Conservation (phyloP, 176 grass and related monocot genomes). For the Thalia dealbata region DNA sequence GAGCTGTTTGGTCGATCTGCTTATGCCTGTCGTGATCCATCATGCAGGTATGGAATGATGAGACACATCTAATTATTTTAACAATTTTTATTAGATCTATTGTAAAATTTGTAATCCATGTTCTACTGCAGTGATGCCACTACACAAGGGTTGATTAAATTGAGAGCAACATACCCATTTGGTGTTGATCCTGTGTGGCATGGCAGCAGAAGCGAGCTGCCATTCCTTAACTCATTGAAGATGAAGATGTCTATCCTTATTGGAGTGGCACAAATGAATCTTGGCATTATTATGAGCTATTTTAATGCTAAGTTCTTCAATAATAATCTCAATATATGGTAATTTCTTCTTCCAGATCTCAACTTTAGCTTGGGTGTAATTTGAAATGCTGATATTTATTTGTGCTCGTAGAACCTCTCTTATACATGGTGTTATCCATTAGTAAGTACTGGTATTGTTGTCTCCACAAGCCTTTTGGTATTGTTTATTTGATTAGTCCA, state of each 20-base stretch:
- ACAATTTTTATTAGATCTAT: background rate
- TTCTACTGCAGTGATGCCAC: conserved; percentile 43
- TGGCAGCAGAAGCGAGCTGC: conserved; percentile 81
- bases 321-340: conserved; percentile 71
- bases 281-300: conserved; percentile 88
- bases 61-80: background rate
- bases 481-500: background rate
- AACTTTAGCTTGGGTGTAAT: background rate
- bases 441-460: background rate
- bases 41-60: conserved; percentile 50
- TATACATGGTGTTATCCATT: background rate
- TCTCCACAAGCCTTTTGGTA: background rate
- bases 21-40: conserved; percentile 75
- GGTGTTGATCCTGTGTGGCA: conserved; percentile 91
- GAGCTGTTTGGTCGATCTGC: conserved; percentile 82
- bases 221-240: conserved; percentile 89
- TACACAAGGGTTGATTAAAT: conserved; percentile 62
- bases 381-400: background rate
- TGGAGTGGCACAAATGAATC: conserved; percentile 98
- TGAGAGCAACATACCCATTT: conserved; percentile 67
- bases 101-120: background rate
- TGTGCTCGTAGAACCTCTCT: background rate
- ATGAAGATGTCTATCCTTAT: conserved; percentile 99
- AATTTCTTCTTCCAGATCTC: conserved; percentile 19
- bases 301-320: conserved; percentile 87